Percentiles rank a stretch among this genome's conserved stretches.
Conservation (phyloP, 176 grass and related monocot species). For the Chrysopogon serrulatus region DNA sequence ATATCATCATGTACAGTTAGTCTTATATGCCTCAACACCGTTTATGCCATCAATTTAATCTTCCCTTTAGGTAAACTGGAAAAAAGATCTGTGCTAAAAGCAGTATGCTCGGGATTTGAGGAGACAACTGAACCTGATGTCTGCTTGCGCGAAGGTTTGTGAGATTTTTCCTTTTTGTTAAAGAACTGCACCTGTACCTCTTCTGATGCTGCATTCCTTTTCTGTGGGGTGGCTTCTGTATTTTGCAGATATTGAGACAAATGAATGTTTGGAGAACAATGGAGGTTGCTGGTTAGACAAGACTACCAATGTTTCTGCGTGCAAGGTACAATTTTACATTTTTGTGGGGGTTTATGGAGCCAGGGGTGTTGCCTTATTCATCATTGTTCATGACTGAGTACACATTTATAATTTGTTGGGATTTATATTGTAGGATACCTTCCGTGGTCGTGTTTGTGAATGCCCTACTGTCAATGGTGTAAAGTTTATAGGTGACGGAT, state of each 20-base stretch:
- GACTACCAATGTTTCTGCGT: slow-evolving; percentile 56
- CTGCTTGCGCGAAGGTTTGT: slow-evolving; percentile 74
- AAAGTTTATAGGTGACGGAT: slow-evolving; percentile 81
- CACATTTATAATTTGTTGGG: neutral
- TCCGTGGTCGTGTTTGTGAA: slow-evolving; percentile 84
- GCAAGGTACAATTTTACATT: slow-evolving; percentile 61
- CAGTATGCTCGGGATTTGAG: slow-evolving; percentile 81
- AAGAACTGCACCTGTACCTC: neutral
- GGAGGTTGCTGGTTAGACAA: slow-evolving; percentile 84
- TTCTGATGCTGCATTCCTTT: slow-evolving; percentile 6
- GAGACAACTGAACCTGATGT: slow-evolving; percentile 86
- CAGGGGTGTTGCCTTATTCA: neutral
- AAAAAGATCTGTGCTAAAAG: slow-evolving; percentile 75
- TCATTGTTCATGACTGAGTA: neutral
- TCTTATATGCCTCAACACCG: neutral
- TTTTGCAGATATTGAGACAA: slow-evolving; percentile 74
- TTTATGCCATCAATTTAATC: neutral
- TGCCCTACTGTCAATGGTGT: slow-evolving; percentile 72
- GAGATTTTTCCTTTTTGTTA: neutral
- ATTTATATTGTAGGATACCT: slow-evolving; percentile 57
- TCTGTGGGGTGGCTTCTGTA: neutral
- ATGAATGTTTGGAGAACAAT: slow-evolving; percentile 93
- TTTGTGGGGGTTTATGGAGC: neutral
- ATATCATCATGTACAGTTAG: neutral
- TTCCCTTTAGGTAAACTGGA: slow-evolving; percentile 62